phyloP scores from a whole-genome alignment of 306 rosid genomes.

The Lathyrus aphaca region DNA sequence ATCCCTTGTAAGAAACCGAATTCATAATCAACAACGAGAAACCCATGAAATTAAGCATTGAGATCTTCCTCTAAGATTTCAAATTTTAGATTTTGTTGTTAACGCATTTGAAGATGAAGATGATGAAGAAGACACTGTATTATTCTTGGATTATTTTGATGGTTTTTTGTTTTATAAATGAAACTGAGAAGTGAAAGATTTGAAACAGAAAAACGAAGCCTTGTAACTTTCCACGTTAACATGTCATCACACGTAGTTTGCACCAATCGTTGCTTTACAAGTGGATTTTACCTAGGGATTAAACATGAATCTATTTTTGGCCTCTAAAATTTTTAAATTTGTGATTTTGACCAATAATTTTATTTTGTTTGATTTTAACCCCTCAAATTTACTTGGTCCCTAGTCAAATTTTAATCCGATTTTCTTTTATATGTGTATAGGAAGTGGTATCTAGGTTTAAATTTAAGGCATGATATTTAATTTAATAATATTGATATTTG shows the following conservation, averaged over 20 bases:
- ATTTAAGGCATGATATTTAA: too few relatives aligned
- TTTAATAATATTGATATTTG: too few relatives aligned
- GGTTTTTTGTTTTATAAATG: background rate
- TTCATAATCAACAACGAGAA: slow-evolving; percentile 52
- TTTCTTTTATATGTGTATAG: too few relatives aligned
- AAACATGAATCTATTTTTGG: too few relatives aligned
- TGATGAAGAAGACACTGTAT: background rate
- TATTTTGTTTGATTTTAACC: too few relatives aligned
- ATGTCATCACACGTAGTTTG: slow-evolving; percentile 57
- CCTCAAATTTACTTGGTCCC: too few relatives aligned
- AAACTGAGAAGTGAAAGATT: background rate
- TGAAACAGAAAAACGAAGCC: background rate
- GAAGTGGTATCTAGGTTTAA: too few relatives aligned
- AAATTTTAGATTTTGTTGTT: background rate
- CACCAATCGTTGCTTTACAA: slow-evolving; percentile 45
- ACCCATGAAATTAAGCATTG: slow-evolving; percentile 48
- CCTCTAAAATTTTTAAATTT: too few relatives aligned
- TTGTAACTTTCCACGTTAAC: slow-evolving; percentile 1
- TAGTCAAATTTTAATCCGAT: too few relatives aligned
- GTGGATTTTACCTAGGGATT: slow-evolving; percentile 30
- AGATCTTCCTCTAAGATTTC: background rate
- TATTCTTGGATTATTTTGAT: background rate
- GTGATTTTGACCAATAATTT: too few relatives aligned
- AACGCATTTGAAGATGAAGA: slow-evolving; percentile 25
- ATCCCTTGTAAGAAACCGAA: slow-evolving; percentile 65